These are phyloP conservation scores for Catharanthus roseus DNA, from an alignment of 257 asterid genomes.

Conservation along the genomic window DNA sequence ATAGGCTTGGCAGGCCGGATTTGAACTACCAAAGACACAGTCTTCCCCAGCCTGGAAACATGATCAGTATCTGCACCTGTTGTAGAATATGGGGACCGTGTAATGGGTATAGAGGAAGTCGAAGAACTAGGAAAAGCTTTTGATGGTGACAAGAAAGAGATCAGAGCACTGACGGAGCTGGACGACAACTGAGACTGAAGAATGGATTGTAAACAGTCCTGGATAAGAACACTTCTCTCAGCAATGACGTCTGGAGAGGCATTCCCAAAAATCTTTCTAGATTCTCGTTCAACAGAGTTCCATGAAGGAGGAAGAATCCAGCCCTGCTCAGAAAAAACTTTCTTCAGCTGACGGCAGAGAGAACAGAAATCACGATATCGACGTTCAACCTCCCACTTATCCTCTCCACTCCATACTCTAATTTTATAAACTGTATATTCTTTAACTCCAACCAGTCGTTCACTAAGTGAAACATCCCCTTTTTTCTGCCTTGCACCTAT, in stretches of 20 bases:
- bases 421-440: slow-evolving; percentile 69
- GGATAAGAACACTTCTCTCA: slow-evolving; percentile 77
- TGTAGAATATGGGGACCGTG: slow-evolving; percentile 27
- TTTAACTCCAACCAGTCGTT: slow-evolving; percentile 80
- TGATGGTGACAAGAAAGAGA: slow-evolving; percentile 60
- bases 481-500: slow-evolving; percentile 70
- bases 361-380: slow-evolving; percentile 85
- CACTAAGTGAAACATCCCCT: slow-evolving; percentile 85
- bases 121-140: slow-evolving; percentile 45
- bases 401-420: slow-evolving; percentile 60
- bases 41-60: slow-evolving; percentile 57
- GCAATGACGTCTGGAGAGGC: slow-evolving; percentile 70
- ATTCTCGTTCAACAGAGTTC: slow-evolving; percentile 73
- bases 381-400: slow-evolving; percentile 76
- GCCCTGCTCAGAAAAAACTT: slow-evolving; percentile 55
- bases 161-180: slow-evolving; percentile 41
- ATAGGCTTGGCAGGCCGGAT: slow-evolving; percentile 49
- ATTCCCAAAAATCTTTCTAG: slow-evolving; percentile 75
- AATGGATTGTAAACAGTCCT: slow-evolving; percentile 82
- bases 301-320: slow-evolving; percentile 78
- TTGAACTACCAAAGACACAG: slow-evolving; percentile 70
- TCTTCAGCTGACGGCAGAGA: slow-evolving; percentile 58
- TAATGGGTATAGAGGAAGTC: slow-evolving; percentile 26
- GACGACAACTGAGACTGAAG: slow-evolving; percentile 38
- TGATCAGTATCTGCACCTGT: slow-evolving; percentile 25